Evolutionary conservation across 164 flowering plant genomes (phyloP).

Genomic region (Magnolia officinalis): DNA sequence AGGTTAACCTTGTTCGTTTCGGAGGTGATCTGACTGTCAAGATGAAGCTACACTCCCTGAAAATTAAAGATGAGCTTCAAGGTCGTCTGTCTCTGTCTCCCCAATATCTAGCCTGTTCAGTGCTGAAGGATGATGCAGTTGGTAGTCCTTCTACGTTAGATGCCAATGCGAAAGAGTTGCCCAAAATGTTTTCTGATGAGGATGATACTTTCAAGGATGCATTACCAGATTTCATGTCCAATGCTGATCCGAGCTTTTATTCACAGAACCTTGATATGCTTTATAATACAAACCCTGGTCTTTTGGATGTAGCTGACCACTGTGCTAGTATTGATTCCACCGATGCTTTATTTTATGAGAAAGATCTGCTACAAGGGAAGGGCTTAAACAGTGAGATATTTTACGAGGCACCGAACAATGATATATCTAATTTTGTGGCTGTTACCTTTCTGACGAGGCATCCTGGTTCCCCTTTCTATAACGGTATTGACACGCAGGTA

Average conservation of each 20-base stretch:
- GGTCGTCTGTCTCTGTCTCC: constrained; percentile 35
- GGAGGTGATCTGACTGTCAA: constrained; percentile 62
- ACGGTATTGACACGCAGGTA: constrained; percentile 94
- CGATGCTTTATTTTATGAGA: constrained; percentile 37
- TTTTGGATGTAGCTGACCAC: constrained; percentile 12
- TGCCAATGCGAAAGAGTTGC: constrained; percentile 29
- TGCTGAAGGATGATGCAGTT: constrained; percentile 37
- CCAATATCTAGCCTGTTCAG: constrained; percentile 77
- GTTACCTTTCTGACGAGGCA: constrained; percentile 54
- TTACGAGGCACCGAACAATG: constrained; percentile 68
- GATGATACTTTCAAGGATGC: constrained; percentile 87
- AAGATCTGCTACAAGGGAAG: constrained; percentile 39
- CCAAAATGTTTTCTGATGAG: constrained; percentile 41
- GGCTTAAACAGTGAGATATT: constrained; percentile 46
- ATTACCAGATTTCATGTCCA: constrained; percentile 63
- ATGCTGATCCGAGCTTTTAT: constrained; percentile 30
- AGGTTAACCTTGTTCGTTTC: constrained; percentile 61
- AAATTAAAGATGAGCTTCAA: constrained; percentile 88
- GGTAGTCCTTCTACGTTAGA: constrained; percentile 23
- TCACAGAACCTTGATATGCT: constrained; percentile 26
- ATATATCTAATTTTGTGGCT: constrained; percentile 74
- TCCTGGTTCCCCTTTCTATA: constrained; percentile 68
- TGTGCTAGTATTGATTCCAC: constrained; percentile 27
- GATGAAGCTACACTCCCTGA: constrained; percentile 75
- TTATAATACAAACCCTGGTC: constrained; percentile 8